A percentile compares a stretch with the other conserved stretches of the same genome.
Evolutionary conservation across 495 filamentous ascomycete species (phyloP).

Genomic region (Pyrenula massariospora): DNA sequence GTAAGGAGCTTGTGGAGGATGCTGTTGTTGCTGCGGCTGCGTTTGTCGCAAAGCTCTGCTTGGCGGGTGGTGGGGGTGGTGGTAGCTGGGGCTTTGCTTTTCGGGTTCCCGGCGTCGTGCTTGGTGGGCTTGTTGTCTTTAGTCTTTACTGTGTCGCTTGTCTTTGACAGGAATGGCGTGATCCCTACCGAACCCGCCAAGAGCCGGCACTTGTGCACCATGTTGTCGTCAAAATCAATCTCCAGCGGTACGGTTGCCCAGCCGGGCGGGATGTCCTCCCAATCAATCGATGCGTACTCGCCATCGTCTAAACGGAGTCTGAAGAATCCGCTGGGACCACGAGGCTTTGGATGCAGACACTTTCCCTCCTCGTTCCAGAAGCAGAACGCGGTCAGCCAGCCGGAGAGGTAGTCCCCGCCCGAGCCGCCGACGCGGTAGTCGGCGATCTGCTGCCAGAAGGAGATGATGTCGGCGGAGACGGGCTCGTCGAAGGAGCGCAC

Average conservation of each 20-base stretch:
- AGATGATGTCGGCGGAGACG: constrained; percentile 4
- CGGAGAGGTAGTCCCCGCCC: constrained; percentile 13
- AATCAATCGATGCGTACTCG: constrained; percentile 12
- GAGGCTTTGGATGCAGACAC: constrained; percentile 14
- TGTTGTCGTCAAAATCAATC: constrained; percentile 14
- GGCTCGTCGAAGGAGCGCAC: constrained; percentile 17
- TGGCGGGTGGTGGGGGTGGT: neutral
- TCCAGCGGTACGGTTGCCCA: constrained; percentile 24
- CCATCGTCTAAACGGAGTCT: constrained; percentile 6
- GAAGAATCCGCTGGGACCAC: neutral
- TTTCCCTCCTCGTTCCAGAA: constrained; percentile 30
- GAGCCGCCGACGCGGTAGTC: constrained; percentile 23
- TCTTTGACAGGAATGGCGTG: constrained; percentile 7
- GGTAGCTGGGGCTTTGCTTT: neutral
- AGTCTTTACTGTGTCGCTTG: neutral
- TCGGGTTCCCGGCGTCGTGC: no score
- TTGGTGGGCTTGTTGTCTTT: no score
- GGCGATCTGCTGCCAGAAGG: constrained; percentile 32
- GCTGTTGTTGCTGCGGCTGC: neutral
- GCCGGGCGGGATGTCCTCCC: constrained; percentile 17
- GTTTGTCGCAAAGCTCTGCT: neutral
- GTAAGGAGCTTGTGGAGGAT: neutral
- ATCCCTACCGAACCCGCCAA: constrained; percentile 25
- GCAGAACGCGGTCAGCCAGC: constrained; percentile 38
- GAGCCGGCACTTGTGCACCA: constrained; percentile 20